These are phyloP conservation scores for Aspergillus floridensis DNA, from an alignment of 2,329 filamentous ascomycete species.

Conservation along the genomic window DNA sequence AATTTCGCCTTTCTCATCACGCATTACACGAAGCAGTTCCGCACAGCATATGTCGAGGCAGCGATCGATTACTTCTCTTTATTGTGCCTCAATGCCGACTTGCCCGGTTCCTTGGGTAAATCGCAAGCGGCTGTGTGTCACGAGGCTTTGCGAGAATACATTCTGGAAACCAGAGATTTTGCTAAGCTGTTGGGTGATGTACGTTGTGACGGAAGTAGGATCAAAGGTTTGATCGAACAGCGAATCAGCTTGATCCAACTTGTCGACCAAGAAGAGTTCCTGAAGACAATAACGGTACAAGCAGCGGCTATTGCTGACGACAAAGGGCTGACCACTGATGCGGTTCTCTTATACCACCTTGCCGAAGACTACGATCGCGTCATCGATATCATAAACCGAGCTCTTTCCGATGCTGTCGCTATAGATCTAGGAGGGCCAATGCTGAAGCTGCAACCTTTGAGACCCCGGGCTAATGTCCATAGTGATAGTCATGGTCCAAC, in stretches of 20 bases:
- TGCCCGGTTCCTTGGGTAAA: slow-evolving; percentile 69
- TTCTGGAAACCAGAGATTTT: slow-evolving; percentile 95
- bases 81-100: slow-evolving; percentile 86
- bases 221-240: slow-evolving; percentile 83
- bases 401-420: slow-evolving; percentile 83
- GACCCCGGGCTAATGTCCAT: slow-evolving; percentile 57
- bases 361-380: slow-evolving; percentile 95
- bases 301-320: slow-evolving; percentile 92
- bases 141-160: slow-evolving; percentile 87
- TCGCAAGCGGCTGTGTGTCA: slow-evolving; percentile 82
- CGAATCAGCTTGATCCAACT: slow-evolving; percentile 79
- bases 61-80: slow-evolving; percentile 91
- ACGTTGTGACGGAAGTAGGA: slow-evolving; percentile 76
- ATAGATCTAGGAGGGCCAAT: slow-evolving; percentile 81
- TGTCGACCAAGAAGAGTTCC: slow-evolving; percentile 75
- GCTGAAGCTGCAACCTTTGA: slow-evolving; percentile 74
- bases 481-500: slow-evolving; percentile 32
- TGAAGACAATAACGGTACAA: slow-evolving; percentile 88
- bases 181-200: slow-evolving; percentile 92
- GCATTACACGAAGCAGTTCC: slow-evolving; percentile 94
- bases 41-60: slow-evolving; percentile 80
- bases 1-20: slow-evolving; percentile 93
- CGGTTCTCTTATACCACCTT: slow-evolving; percentile 89
- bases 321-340: slow-evolving; percentile 87
- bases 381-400: slow-evolving; percentile 83